phyloP scores from a whole-genome alignment of 352 stramenopile genomes.

The Phytophthora kernoviae region DNA sequence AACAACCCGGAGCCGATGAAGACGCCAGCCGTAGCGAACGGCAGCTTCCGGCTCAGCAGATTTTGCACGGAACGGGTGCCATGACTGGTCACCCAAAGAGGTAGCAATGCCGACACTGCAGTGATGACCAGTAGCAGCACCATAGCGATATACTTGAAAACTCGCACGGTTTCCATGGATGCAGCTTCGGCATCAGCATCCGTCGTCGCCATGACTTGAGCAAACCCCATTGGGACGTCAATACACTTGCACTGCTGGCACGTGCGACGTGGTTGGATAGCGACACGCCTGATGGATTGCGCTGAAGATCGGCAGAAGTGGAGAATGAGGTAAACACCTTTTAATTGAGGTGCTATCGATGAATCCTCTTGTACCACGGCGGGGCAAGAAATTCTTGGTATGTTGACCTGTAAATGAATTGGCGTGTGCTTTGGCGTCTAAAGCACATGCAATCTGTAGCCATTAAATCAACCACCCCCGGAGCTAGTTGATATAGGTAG shows the following conservation, averaged over 20 bases:
- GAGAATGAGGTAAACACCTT: too few relatives aligned
- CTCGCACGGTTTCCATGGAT: slow-evolving; percentile 22
- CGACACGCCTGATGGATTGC: background rate
- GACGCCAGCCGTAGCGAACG: slow-evolving; percentile 63
- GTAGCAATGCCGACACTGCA: slow-evolving; percentile 51
- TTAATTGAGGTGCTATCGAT: too few relatives aligned
- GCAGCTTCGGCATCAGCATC: slow-evolving; percentile 21
- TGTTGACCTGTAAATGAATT: too few relatives aligned
- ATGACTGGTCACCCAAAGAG: slow-evolving; percentile 57
- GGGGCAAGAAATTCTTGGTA: too few relatives aligned
- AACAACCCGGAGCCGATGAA: slow-evolving; percentile 69
- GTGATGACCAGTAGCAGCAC: slow-evolving; percentile 62
- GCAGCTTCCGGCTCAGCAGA: slow-evolving; percentile 59
- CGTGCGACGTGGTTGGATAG: too few relatives aligned
- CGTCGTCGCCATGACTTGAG: slow-evolving; percentile 15
- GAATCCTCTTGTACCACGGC: too few relatives aligned
- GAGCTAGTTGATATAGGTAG: too few relatives aligned
- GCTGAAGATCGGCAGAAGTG: slow-evolving; percentile 11
- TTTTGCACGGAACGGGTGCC: slow-evolving; percentile 42
- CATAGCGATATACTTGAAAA: slow-evolving; percentile 64
- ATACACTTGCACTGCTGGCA: background rate
- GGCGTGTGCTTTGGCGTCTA: too few relatives aligned
- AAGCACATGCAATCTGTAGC: too few relatives aligned
- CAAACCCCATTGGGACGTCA: slow-evolving; percentile 7
- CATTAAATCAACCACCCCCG: too few relatives aligned